phyloP scores from a whole-genome alignment of 1,284 basidiomycete genomes.

The Porogramme epimiltina region DNA sequence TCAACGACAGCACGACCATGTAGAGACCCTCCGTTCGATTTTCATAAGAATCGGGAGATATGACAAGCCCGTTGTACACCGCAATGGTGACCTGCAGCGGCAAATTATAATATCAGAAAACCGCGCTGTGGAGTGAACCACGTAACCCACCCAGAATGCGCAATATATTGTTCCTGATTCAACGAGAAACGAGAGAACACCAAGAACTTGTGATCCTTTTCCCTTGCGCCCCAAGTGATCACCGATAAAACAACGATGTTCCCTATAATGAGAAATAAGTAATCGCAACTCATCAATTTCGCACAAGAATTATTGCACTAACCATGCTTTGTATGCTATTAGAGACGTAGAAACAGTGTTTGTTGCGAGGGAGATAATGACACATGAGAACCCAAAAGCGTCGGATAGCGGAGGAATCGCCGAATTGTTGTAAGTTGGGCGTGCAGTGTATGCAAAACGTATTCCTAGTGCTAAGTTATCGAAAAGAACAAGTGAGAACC shows the following conservation, averaged over 20 bases:
- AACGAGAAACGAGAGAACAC: neutral
- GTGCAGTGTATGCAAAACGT: neutral
- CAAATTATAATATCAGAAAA: no score
- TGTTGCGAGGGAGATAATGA: neutral
- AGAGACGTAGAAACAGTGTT: neutral
- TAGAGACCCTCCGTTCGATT: no score
- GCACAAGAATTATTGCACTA: neutral
- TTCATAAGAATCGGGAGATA: no score
- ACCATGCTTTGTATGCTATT: constrained; percentile 3
- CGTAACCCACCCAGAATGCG: neutral
- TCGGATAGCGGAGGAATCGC: neutral
- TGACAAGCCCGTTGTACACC: no score
- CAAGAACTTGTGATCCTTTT: neutral
- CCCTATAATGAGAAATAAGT: neutral
- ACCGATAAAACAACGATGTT: neutral
- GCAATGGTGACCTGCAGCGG: no score
- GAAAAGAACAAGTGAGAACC: neutral
- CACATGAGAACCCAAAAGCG: neutral
- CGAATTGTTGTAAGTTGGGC: neutral
- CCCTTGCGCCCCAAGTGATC: neutral
- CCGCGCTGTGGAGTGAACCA: no score
- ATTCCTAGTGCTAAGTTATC: neutral
- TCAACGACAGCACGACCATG: no score
- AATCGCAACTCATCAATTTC: no score
- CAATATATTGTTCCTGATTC: constrained; percentile 1